Conservation (phyloP, 1,284 basidiomycete species). For the Ustilago nuda region DNA sequence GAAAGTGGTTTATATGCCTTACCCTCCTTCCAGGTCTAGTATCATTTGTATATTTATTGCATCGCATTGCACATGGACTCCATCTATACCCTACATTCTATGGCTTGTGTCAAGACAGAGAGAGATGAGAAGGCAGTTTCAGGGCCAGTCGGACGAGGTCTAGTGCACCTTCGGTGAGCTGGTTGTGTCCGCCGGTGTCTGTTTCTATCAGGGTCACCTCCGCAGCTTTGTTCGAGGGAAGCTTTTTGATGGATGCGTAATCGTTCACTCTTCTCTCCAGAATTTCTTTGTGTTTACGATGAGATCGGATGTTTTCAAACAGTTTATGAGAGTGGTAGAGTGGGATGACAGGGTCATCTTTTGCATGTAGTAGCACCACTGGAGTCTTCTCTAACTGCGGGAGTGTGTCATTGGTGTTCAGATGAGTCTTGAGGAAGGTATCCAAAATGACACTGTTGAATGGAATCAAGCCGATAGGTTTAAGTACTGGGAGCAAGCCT, state of each 20-base stretch:
- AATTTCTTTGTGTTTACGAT: neutral
- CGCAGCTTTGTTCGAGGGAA: slow-evolving; percentile 8
- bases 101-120: neutral
- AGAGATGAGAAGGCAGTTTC: slow-evolving; percentile 24
- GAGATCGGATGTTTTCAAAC: slow-evolving; percentile 20
- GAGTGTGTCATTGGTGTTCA: slow-evolving; percentile 66
- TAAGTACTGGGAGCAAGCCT: slow-evolving; percentile 77
- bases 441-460: slow-evolving; percentile 76
- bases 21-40: slow-evolving; percentile 59
- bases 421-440: slow-evolving; percentile 75
- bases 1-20: slow-evolving; percentile 87
- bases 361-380: slow-evolving; percentile 82
- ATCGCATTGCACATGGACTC: neutral
- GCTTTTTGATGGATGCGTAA: slow-evolving; percentile 28
- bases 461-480: slow-evolving; percentile 80
- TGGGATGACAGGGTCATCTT: slow-evolving; percentile 84
- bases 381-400: slow-evolving; percentile 70
- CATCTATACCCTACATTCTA: slow-evolving; percentile 11
- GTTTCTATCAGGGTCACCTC: slow-evolving; percentile 48
- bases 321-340: slow-evolving; percentile 74
- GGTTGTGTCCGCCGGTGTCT: slow-evolving; percentile 55
- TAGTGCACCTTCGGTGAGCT: slow-evolving; percentile 44
- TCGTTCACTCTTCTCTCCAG: slow-evolving; percentile 16
- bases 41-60: neutral
- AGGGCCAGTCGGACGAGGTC: slow-evolving; percentile 40